These are phyloP conservation scores for Leavenworthia alabamica DNA, from an alignment of 345 rosid genomes.

Conservation along the genomic window DNA sequence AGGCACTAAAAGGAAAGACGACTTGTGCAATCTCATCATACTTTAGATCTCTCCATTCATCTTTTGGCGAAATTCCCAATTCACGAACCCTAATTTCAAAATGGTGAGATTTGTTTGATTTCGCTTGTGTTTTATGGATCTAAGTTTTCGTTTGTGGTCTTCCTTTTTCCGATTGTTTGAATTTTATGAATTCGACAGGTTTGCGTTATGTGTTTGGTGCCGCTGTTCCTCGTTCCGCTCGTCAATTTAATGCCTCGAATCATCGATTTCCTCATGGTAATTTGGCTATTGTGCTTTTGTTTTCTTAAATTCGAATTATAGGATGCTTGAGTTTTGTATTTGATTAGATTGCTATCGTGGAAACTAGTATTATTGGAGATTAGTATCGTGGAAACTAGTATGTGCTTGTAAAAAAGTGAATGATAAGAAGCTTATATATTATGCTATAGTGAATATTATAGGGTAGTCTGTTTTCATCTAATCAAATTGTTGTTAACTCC, in stretches of 20 bases:
- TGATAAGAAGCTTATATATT: not conserved
- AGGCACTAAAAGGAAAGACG: conserved; percentile 1
- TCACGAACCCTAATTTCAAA: conserved; percentile 17
- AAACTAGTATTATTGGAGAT: not conserved
- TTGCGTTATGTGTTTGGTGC: conserved; percentile 80
- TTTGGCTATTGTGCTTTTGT: not conserved
- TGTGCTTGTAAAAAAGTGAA: not conserved
- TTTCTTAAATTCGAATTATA: not conserved
- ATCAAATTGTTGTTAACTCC: not conserved
- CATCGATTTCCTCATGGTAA: conserved; percentile 61
- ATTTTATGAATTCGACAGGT: conserved; percentile 39
- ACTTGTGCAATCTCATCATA: not conserved
- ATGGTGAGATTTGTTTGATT: conserved; percentile 23
- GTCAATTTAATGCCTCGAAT: conserved; percentile 69
- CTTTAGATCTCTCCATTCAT: not conserved
- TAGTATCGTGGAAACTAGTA: not conserved
- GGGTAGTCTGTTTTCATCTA: not conserved
- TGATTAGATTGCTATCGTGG: not conserved
- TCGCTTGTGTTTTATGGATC: not conserved
- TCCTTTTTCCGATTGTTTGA: not conserved
- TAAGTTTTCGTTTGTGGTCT: not conserved
- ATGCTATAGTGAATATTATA: not conserved
- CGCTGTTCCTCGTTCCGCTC: conserved; percentile 89
- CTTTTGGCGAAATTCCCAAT: conserved; percentile 14
- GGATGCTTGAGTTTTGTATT: not conserved